Evolutionary conservation across 495 filamentous ascomycete species (phyloP), one percentile per base, ranked within the genome.

Genomic region (Aspergillus ostianus): DNA sequence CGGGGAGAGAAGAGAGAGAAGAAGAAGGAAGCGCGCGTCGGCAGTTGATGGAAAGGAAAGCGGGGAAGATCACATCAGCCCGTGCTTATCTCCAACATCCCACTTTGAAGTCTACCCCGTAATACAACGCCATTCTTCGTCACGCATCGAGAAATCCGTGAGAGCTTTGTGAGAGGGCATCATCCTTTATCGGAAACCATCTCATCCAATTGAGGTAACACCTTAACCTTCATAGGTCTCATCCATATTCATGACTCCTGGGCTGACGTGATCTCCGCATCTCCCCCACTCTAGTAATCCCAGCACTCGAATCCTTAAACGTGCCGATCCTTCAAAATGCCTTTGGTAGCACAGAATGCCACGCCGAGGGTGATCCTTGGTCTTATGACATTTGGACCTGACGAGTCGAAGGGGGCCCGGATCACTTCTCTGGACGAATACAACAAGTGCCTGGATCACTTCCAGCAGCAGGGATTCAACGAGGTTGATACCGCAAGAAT

Each of bases 401-500:
- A 70, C 61, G 73, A 74, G 56, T 67, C 71, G 7, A 69, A 75
- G 12, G 90, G 87, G 30, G 90, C 87, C 49, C 82, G 89, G 27
- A 84, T 95, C 64, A 93, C 88, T 18, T 84, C 82, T 27, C 60
- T 87, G 1, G 77, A 78, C 57, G 88, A 90, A 49, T 89, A 80
- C 76, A 85, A 81, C 66, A 77, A 77, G 56, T 81, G 82, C 18
- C 80, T 93, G 30, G 86, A 89, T 66, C 80, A 85, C 60, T 82
- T 93, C 66, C 86, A 91, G 69, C 74, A 81, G 45, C 83, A 86
- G 54, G 88, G 89, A 3, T 92, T 92, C 72, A 85, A 86, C 60
- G 90, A 94, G 67, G 73, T 93, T 47, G 90, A 94, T 69, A 92
- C 90, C 27, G 91, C 91, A 7, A 84, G 91, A 2, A 64, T 83